Conservation (phyloP, 495 filamentous ascomycete species). For the Saxispiralis lemnorum region DNA sequence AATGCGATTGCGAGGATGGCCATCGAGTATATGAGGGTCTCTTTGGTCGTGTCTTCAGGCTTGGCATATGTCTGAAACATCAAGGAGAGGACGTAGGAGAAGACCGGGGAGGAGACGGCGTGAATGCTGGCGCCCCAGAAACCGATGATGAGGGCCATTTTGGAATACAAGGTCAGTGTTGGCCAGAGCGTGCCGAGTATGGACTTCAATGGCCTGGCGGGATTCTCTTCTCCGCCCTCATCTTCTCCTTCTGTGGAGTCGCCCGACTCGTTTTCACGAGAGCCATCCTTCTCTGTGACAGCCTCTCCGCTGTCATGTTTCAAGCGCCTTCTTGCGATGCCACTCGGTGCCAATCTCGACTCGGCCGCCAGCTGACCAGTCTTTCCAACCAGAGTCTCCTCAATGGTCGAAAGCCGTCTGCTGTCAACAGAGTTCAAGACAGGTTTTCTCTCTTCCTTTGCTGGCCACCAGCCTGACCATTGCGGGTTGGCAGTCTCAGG, state of each 20-base stretch:
- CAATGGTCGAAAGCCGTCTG: background rate
- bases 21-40: slow-evolving; percentile 48
- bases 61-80: slow-evolving; percentile 54
- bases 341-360: slow-evolving; percentile 1
- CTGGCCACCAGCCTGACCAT: background rate
- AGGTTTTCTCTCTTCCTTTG: background rate
- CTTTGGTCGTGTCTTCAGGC: slow-evolving; percentile 23
- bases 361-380: slow-evolving; percentile 8
- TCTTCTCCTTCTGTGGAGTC: background rate
- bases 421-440: background rate
- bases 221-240: background rate
- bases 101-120: slow-evolving; percentile 54
- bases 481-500: too few relatives aligned
- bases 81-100: slow-evolving; percentile 60
- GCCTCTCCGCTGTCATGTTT: too few relatives aligned
- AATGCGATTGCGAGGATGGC: slow-evolving; percentile 50
- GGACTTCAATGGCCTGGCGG: slow-evolving; percentile 23
- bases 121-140: slow-evolving; percentile 43
- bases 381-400: slow-evolving; percentile 4
- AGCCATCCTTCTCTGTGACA: too few relatives aligned
- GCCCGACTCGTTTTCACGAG: too few relatives aligned
- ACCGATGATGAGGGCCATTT: slow-evolving; percentile 40
- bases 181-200: slow-evolving; percentile 69
- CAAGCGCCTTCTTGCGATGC: too few relatives aligned
- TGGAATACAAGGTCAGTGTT: slow-evolving; percentile 33